phyloP scores from a whole-genome alignment of 495 filamentous ascomycete genomes.

The Aspergillus haitiensis region DNA sequence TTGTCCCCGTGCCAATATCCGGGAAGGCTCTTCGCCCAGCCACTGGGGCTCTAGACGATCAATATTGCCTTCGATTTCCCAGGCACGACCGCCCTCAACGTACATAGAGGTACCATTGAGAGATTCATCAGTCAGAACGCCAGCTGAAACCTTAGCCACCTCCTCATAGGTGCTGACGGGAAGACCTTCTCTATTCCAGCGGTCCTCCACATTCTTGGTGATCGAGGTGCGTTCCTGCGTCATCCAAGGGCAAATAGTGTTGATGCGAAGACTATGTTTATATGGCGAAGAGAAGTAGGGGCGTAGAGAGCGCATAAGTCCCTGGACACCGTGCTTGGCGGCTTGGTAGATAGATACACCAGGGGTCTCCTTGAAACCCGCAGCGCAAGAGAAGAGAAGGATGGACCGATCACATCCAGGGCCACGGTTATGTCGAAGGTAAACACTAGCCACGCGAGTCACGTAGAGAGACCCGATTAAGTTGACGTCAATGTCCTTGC shows the following conservation, averaged over 20 bases:
- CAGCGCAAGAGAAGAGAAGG: constrained; percentile 44
- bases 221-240: constrained; percentile 42
- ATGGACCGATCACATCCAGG: constrained; percentile 45
- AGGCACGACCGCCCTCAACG: constrained; percentile 48
- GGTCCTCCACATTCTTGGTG: constrained; percentile 40
- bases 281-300: constrained; percentile 39
- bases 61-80: constrained; percentile 50
- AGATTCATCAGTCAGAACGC: constrained; percentile 36
- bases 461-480: constrained; percentile 51
- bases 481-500: constrained; percentile 51
- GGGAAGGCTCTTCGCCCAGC: constrained; percentile 45
- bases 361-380: constrained; percentile 50
- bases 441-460: constrained; percentile 45
- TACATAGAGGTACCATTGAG: constrained; percentile 50
- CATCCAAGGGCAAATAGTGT: constrained; percentile 57
- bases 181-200: constrained; percentile 46
- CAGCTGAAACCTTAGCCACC: constrained; percentile 45
- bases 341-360: constrained; percentile 51
- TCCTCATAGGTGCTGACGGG: constrained; percentile 47
- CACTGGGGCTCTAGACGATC: constrained; percentile 43
- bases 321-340: constrained; percentile 52
- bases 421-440: constrained; percentile 46
- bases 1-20: constrained; percentile 39
- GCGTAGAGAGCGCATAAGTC: constrained; percentile 50
- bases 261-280: constrained; percentile 48